Percentiles rank a stretch among this genome's conserved stretches.
Conservation (phyloP, 805 yeast genomes). For the Saccharomycopsis oosterbeekiorum region DNA sequence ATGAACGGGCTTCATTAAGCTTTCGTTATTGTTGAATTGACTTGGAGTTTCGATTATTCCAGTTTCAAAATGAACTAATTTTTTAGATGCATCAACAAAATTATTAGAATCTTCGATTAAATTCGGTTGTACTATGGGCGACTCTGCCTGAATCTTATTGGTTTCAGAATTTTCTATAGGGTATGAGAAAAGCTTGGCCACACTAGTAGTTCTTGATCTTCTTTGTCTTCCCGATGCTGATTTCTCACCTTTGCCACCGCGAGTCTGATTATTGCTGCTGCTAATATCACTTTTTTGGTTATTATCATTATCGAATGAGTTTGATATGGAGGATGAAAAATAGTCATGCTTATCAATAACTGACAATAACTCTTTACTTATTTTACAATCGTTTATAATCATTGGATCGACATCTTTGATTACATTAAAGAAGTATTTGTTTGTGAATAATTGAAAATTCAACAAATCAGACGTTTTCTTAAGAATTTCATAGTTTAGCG, state of each 20-base stretch:
- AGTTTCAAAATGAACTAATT: not conserved
- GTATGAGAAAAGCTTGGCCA: not conserved
- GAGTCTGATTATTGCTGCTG: not conserved
- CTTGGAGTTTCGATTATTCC: not conserved
- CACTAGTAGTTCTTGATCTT: not conserved
- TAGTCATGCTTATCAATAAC: not conserved
- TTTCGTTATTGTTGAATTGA: not conserved
- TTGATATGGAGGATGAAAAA: no score
- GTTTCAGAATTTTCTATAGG: not conserved
- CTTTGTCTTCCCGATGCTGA: not conserved
- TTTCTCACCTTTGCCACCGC: not conserved
- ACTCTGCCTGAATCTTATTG: not conserved
- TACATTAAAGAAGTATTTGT: conserved; percentile 5
- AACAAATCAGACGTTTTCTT: conserved; percentile 1
- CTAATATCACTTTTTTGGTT: not conserved
- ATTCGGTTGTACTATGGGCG: not conserved
- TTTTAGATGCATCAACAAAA: not conserved
- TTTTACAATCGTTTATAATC: not conserved
- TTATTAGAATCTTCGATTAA: not conserved
- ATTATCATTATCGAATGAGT: not conserved
- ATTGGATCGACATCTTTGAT: not conserved
- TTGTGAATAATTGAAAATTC: conserved; percentile 1
- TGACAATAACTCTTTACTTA: not conserved
- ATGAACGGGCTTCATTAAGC: not conserved
- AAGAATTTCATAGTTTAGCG: not conserved